A percentile compares a stretch with the other conserved stretches of the same genome.
phyloP scores from a whole-genome alignment of 176 grass and related monocot species.

The Puccinellia tenuiflora region DNA sequence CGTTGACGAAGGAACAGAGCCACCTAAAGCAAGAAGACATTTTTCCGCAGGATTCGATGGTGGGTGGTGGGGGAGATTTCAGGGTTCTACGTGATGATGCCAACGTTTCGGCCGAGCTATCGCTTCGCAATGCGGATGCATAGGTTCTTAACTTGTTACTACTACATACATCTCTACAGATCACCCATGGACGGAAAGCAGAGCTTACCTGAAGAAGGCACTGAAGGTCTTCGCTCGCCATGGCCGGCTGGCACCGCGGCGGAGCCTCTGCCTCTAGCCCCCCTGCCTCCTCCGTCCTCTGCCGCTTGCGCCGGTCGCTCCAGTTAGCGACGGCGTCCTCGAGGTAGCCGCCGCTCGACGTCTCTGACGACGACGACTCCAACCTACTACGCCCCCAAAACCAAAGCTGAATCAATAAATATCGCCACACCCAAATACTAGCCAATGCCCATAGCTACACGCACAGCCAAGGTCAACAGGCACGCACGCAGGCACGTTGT shows the following conservation, averaged over 20 bases:
- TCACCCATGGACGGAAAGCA: too few relatives aligned
- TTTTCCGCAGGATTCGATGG: too few relatives aligned
- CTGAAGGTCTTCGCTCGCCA: slow-evolving; percentile 43
- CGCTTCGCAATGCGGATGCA: too few relatives aligned
- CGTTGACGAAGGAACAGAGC: neutral
- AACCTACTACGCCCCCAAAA: slow-evolving; percentile 16
- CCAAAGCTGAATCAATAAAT: neutral
- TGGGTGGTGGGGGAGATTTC: too few relatives aligned
- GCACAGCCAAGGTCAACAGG: neutral
- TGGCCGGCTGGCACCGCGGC: slow-evolving; percentile 6
- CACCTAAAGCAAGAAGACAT: neutral
- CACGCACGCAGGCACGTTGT: neutral
- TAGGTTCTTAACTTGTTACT: too few relatives aligned
- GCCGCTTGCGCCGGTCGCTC: slow-evolving; percentile 44
- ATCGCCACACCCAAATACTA: neutral
- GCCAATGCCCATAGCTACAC: neutral
- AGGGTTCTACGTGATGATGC: too few relatives aligned
- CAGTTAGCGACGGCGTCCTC: slow-evolving; percentile 49
- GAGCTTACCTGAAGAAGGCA: slow-evolving; percentile 52
- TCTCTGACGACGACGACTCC: slow-evolving; percentile 62
- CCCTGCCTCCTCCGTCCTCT: slow-evolving; percentile 6
- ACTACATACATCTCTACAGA: neutral
- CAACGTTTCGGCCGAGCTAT: too few relatives aligned
- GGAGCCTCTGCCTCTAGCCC: neutral
- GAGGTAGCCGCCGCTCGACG: slow-evolving; percentile 50